phyloP scores from a whole-genome alignment of 208 protist genomes.

The Leishmania lainsoni region DNA sequence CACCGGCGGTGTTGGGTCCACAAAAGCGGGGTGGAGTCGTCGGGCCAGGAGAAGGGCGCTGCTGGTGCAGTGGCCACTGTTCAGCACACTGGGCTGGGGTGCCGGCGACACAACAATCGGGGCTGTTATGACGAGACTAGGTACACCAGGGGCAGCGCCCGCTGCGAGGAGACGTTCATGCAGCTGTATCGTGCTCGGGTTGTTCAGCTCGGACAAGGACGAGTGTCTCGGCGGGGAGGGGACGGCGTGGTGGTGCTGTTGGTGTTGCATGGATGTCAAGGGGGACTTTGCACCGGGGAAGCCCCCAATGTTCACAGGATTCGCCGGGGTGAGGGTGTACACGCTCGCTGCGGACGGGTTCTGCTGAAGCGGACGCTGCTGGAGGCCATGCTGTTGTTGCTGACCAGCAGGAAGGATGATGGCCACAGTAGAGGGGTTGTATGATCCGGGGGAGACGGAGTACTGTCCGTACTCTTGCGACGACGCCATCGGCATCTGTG shows the following conservation, averaged over 20 bases:
- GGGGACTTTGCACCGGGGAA: neutral
- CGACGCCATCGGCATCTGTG: neutral
- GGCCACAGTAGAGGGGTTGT: neutral
- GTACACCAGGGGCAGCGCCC: neutral
- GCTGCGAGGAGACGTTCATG: neutral
- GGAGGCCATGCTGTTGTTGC: constrained; percentile 5
- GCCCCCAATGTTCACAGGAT: neutral
- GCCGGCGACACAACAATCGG: neutral
- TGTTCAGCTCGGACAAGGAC: neutral
- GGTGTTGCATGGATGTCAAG: constrained; percentile 9
- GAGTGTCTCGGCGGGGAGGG: neutral
- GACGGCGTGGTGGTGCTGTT: neutral
- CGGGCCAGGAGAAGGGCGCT: neutral
- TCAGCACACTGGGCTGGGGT: neutral
- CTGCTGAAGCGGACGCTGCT: neutral
- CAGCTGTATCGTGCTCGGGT: neutral
- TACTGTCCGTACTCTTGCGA: neutral
- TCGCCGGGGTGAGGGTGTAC: constrained; percentile 6
- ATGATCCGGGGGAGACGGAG: neutral
- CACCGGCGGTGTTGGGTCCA: neutral
- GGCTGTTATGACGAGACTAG: neutral
- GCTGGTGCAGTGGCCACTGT: neutral
- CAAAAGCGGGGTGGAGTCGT: neutral
- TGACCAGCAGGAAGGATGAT: neutral
- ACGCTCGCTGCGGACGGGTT: constrained; percentile 14